Conservation (phyloP, 768 basidiomycete genomes). For the Tricholoma terreum region DNA sequence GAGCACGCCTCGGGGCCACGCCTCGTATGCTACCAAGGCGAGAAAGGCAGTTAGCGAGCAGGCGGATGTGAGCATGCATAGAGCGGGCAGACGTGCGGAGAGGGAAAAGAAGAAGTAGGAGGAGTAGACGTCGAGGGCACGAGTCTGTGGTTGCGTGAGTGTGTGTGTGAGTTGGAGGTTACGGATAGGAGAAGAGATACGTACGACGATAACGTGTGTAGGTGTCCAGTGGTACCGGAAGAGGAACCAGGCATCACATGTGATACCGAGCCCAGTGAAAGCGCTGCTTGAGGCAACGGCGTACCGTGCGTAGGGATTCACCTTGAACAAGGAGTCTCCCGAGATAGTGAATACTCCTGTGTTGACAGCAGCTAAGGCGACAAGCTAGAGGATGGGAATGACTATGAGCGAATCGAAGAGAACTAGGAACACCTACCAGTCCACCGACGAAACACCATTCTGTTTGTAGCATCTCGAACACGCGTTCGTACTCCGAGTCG, state of each 20-base stretch:
- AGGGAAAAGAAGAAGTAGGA: slow-evolving; percentile 69
- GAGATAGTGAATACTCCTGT: slow-evolving; percentile 66
- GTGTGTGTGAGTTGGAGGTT: not conserved
- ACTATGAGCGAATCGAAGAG: not conserved
- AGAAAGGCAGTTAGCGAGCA: slow-evolving; percentile 61
- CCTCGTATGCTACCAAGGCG: slow-evolving; percentile 55
- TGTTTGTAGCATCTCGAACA: not conserved
- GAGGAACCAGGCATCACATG: slow-evolving; percentile 63
- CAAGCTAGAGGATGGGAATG: not conserved
- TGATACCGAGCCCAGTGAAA: slow-evolving; percentile 62
- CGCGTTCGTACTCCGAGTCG: not conserved
- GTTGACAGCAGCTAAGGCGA: slow-evolving; percentile 29
- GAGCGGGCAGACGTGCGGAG: slow-evolving; percentile 57
- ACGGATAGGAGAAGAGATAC: slow-evolving; percentile 14
- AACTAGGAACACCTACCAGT: not conserved
- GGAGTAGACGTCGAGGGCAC: slow-evolving; percentile 54
- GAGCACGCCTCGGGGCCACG: slow-evolving; percentile 62
- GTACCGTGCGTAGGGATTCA: slow-evolving; percentile 44
- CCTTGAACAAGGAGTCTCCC: slow-evolving; percentile 45
- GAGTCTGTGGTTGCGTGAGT: slow-evolving; percentile 33
- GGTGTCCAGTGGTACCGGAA: slow-evolving; percentile 57
- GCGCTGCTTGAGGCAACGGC: slow-evolving; percentile 58
- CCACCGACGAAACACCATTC: slow-evolving; percentile 3
- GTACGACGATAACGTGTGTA: slow-evolving; percentile 50
- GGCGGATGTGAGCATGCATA: slow-evolving; percentile 57